Evolutionary conservation across 495 filamentous ascomycete genomes (phyloP).

Genomic region (Penicillium cosmopolitanum): DNA sequence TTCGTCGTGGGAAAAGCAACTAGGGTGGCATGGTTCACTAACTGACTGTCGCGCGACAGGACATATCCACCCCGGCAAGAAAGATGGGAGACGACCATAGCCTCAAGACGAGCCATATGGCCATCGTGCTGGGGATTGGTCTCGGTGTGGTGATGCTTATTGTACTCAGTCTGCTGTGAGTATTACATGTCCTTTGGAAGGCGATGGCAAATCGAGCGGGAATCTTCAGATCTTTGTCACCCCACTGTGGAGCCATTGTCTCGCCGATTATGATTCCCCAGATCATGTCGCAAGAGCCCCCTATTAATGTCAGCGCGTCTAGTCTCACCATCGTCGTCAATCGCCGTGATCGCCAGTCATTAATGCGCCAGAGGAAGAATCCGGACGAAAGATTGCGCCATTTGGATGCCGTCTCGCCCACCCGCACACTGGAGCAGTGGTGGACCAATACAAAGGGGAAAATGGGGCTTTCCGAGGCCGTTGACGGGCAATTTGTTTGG

Average conservation of each 20-base stretch:
- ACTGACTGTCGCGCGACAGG: constrained; percentile 16
- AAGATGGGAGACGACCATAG: constrained; percentile 24
- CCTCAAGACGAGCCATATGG: constrained; percentile 38
- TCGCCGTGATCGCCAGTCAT: constrained; percentile 36
- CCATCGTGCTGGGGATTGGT: constrained; percentile 46
- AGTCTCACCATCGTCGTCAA: constrained; percentile 45
- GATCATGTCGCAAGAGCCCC: constrained; percentile 7
- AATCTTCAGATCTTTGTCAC: no score
- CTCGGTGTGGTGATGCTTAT: constrained; percentile 42
- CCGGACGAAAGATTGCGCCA: constrained; percentile 41
- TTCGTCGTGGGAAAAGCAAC: not conserved
- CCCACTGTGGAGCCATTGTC: not conserved
- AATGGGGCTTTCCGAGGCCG: constrained; percentile 38
- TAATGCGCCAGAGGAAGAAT: constrained; percentile 30
- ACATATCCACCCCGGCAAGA: constrained; percentile 10
- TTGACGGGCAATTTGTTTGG: constrained; percentile 50
- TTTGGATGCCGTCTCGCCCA: constrained; percentile 45
- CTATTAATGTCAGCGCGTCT: constrained; percentile 1
- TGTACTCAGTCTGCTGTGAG: constrained; percentile 44
- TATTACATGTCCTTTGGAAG: not conserved
- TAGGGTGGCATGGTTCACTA: constrained; percentile 1
- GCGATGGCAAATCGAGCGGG: no score
- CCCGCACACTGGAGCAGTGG: constrained; percentile 48
- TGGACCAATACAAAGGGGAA: constrained; percentile 42
- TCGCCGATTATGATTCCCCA: constrained; percentile 8